Percentiles rank a stretch among this genome's conserved stretches.
Evolutionary conservation across 2,329 filamentous ascomycete genomes (phyloP).

Genomic region (Pseudopyricularia cyperi): DNA sequence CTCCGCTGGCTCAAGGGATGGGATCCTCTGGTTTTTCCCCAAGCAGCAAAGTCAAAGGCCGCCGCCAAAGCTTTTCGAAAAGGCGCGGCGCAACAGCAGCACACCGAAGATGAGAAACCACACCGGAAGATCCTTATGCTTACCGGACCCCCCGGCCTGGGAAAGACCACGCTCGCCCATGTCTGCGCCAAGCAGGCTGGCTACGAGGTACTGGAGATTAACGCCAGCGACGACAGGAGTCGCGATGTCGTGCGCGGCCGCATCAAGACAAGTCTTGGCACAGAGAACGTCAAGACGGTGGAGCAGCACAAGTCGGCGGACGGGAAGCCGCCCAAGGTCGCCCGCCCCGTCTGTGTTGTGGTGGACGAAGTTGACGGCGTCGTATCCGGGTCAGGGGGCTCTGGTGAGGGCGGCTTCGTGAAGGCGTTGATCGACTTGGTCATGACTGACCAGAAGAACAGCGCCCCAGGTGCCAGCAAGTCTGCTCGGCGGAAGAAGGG

Average conservation of each 20-base stretch:
- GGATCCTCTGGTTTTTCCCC: slow-evolving; percentile 87
- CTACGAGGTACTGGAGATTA: slow-evolving; percentile 94
- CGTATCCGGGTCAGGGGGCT: slow-evolving; percentile 61
- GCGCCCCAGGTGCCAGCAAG: slow-evolving; percentile 12
- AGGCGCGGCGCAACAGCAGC: slow-evolving; percentile 25
- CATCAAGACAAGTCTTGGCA: slow-evolving; percentile 84
- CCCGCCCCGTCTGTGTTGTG: slow-evolving; percentile 80
- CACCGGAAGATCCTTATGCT: slow-evolving; percentile 83
- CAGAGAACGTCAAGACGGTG: slow-evolving; percentile 78
- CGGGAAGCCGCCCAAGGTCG: slow-evolving; percentile 44
- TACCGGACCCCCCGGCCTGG: slow-evolving; percentile 82
- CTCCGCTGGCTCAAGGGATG: slow-evolving; percentile 88
- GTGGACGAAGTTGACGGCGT: slow-evolving; percentile 97
- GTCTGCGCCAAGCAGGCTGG: slow-evolving; percentile 92
- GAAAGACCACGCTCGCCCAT: slow-evolving; percentile 92
- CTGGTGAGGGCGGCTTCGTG: slow-evolving; percentile 87
- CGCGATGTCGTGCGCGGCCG: slow-evolving; percentile 78
- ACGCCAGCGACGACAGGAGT: slow-evolving; percentile 91
- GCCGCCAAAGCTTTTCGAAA: slow-evolving; percentile 9
- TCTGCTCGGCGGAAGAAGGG: slow-evolving; percentile 46
- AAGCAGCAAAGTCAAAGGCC: slow-evolving; percentile 47
- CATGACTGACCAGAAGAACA: slow-evolving; percentile 73
- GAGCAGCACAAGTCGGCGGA: slow-evolving; percentile 33
- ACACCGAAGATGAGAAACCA: slow-evolving; percentile 54
- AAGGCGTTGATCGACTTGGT: slow-evolving; percentile 90